Base-by-base conservation (phyloP, 2,329 filamentous ascomycete genomes). In the Dactylonectria macrodidyma region DNA sequence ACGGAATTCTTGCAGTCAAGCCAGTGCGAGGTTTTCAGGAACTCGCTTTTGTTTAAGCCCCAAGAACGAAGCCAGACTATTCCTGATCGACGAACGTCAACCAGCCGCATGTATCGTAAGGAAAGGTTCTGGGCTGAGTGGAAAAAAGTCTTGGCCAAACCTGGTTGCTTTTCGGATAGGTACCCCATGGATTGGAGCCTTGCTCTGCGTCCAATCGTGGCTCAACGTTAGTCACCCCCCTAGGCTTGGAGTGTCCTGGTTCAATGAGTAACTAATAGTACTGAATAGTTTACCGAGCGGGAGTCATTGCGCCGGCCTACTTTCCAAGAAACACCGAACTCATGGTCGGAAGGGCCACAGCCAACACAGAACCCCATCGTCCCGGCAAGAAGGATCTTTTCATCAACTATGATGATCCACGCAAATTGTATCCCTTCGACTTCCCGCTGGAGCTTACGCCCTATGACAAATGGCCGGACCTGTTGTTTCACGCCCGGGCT, bases 141-240 rank as follows among this genome's bases (percentile, higher is more conserved):
- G 75, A 68, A 73, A 1, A 36, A 69, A 2, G 57, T 76, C n/a
- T 34, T 70, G 3, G 48, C 70, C 9, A 59, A 5, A 0, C 16
- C 67, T 1, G 36, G 24, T 1, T 68, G 71, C 14, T 78, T 22
- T n/a, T 59, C 70, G 1, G 74, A 78, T 8, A 46, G 68, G 1
- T 77, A 71, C 38, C 76, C 75, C 4, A 55, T 78, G 6, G 73
- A 78, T 3, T 78, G 76, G 77, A 77, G 71, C 14, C 6, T 78
- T 16, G 65, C 68, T 1, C 54, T 77, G 41, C 73, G 75, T 1
- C 76, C 75, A 1, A 75, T 76, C 8, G 59, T 78, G 6, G 77
- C 74, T 2, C 51, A 70, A 9, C 56, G 74, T 75, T 5, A 1
- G 73, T 72, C 9, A 1, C 1, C n/a, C 11, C 36, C 16, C 26